Evolutionary conservation across 306 rosid species (phyloP), one percentile per base, ranked within the genome.

Genomic region (Lagenaria siceraria): DNA sequence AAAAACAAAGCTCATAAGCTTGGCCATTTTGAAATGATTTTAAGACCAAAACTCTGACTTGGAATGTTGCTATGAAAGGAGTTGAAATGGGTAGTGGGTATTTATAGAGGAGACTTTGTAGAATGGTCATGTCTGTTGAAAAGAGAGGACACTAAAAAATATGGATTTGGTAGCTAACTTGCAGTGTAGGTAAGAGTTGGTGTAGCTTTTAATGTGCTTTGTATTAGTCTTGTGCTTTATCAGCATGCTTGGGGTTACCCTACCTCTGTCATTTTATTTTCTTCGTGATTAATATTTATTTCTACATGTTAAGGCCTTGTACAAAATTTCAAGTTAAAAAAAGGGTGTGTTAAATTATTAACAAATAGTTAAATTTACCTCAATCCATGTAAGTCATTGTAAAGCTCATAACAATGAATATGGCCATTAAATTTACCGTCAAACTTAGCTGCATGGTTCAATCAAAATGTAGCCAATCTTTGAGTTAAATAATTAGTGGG

Each of bases 141-240:
- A 48, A 21, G 36, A 69, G 66, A 56, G 42, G 48, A 64, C 49
- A n/a, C 72, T 22, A 7, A 72, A 48, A 76, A 61, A 25, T 82
- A 49, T 81, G 86, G 87, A 88, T 86, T 89, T 80, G 89, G 87
- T 88, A 81, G 66, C 74, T 55, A 71, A 63, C 86, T 80, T 49
- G 48, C 25, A 52, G 31, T 72, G 24, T 22, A 72, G 77, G 77
- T 72, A 72, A 27, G 61, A 52, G 61, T 74, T 74, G 63, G 43
- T 62, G 69, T 74, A 73, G 60, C 27, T 51, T 70, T 43, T 42
- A 19, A 42, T 8, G 3, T 42, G 48, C 25, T 29, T 51, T 24
- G 76, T 42, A 51, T 18, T 31, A 73, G 61, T 73, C 54, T 43
- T 43, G 10, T 69, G 55, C 75, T 21, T 70, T 70, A 43, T 7